phyloP scores from a whole-genome alignment of 306 rosid genomes.

The Prunus mume region DNA sequence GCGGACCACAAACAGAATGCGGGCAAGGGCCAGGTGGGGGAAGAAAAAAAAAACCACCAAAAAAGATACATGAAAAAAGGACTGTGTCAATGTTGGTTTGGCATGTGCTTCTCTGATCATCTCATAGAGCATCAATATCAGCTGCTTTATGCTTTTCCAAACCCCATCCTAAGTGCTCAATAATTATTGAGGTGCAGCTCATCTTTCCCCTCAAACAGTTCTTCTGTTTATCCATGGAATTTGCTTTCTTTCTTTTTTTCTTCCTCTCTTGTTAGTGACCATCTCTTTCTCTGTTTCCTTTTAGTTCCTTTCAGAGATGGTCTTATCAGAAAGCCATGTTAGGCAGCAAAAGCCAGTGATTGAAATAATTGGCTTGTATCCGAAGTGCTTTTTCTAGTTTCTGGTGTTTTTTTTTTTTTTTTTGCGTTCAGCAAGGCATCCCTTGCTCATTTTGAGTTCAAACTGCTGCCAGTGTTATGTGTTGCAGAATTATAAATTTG shows the following conservation, averaged over 20 bases:
- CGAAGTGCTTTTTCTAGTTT: background rate
- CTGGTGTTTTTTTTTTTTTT: background rate
- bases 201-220: slow-evolving; percentile 34
- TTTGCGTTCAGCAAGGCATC: background rate
- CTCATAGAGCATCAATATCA: slow-evolving; percentile 64
- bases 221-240: slow-evolving; percentile 33
- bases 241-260: background rate
- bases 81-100: slow-evolving; percentile 47
- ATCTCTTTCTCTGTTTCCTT: slow-evolving; percentile 17
- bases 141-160: slow-evolving; percentile 57
- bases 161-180: slow-evolving; percentile 32
- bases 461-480: background rate
- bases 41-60: slow-evolving; percentile 10
- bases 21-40: slow-evolving; percentile 27
- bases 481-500: background rate
- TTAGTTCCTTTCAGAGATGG: slow-evolving; percentile 1
- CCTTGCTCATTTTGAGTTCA: background rate
- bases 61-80: slow-evolving; percentile 8
- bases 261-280: slow-evolving; percentile 2
- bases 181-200: slow-evolving; percentile 77
- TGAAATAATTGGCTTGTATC: background rate
- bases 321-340: slow-evolving; percentile 17
- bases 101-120: slow-evolving; percentile 83
- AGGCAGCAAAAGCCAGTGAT: slow-evolving; percentile 12
- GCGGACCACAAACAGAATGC: slow-evolving; percentile 61